Evolutionary conservation across 2,329 filamentous ascomycete species (phyloP).

Genomic region (Davidsoniella eucalypti): DNA sequence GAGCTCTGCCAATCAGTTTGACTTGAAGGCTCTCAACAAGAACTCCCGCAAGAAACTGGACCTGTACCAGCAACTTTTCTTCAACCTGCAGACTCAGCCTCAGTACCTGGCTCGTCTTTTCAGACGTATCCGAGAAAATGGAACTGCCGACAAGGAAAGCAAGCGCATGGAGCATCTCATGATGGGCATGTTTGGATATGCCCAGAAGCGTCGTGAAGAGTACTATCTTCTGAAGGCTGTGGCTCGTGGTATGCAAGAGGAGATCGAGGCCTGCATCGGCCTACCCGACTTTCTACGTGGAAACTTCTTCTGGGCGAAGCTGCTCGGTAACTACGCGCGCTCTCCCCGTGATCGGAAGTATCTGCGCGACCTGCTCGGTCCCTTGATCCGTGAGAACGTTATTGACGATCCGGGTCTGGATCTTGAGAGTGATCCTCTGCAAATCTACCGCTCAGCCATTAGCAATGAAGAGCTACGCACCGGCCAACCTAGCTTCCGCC

Average conservation of each 20-base stretch:
- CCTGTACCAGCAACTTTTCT: constrained; percentile 94
- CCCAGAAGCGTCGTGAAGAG: constrained; percentile 90
- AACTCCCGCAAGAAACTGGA: constrained; percentile 89
- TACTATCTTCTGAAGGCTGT: constrained; percentile 91
- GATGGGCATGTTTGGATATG: constrained; percentile 94
- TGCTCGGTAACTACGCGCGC: constrained; percentile 74
- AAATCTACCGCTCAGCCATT: constrained; percentile 89
- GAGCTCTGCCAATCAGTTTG: constrained; percentile 77
- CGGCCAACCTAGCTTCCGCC: constrained; percentile 64
- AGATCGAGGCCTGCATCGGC: constrained; percentile 55
- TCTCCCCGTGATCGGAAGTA: constrained; percentile 88
- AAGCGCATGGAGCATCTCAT: constrained; percentile 85
- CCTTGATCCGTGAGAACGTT: constrained; percentile 78
- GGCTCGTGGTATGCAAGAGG: constrained; percentile 65
- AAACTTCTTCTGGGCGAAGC: constrained; percentile 83
- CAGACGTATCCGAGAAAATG: constrained; percentile 64
- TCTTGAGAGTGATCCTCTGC: constrained; percentile 89
- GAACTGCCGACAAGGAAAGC: constrained; percentile 76
- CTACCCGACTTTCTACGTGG: constrained; percentile 77
- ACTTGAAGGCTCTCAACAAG: constrained; percentile 95
- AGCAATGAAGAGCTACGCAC: constrained; percentile 95
- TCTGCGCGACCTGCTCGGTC: constrained; percentile 69
- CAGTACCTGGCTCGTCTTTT: constrained; percentile 87
- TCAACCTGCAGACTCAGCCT: constrained; percentile 89
- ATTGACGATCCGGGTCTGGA: constrained; percentile 83